phyloP scores from a whole-genome alignment of 2,329 filamentous ascomycete species.

The Thelonectria olida region DNA sequence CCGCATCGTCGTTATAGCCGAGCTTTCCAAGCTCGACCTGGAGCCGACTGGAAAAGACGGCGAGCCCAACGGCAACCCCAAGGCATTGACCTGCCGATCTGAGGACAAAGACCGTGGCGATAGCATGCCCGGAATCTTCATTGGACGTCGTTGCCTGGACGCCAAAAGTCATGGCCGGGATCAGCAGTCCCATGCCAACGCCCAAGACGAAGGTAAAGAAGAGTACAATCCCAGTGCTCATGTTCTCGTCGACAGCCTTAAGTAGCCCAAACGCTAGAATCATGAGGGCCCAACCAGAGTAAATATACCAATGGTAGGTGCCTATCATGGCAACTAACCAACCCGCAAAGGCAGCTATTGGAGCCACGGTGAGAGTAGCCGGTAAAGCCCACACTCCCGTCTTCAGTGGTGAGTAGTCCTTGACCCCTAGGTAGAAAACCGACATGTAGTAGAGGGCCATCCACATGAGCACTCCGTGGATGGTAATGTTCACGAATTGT shows the following conservation, averaged over 20 bases:
- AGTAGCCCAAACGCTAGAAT: conserved; percentile 67
- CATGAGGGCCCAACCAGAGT: conserved; percentile 68
- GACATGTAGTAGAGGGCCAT: conserved; percentile 42
- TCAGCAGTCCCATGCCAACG: conserved; percentile 70
- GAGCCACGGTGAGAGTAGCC: conserved; percentile 70
- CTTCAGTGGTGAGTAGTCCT: conserved; percentile 30
- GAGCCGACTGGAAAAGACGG: conserved; percentile 38
- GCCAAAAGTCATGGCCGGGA: conserved; percentile 69
- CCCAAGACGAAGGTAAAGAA: conserved; percentile 69
- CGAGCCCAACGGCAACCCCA: conserved; percentile 39
- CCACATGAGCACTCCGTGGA: conserved; percentile 41
- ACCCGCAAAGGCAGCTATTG: conserved; percentile 66
- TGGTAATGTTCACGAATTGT: conserved; percentile 29
- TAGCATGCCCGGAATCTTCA: conserved; percentile 34
- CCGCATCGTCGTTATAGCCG: conserved; percentile 20
- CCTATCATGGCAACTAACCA: conserved; percentile 64
- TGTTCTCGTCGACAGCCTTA: conserved; percentile 56
- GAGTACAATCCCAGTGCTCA: conserved; percentile 64
- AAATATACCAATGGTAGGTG: conserved; percentile 68
- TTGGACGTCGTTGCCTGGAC: conserved; percentile 62
- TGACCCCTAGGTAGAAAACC: conserved; percentile 39
- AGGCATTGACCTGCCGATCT: conserved; percentile 40
- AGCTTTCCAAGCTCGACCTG: conserved; percentile 20
- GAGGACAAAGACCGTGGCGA: conserved; percentile 39
- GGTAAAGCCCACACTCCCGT: conserved; percentile 63